Evolutionary conservation across 2,329 filamentous ascomycete species (phyloP), one percentile per base, ranked within the genome.

Genomic region (Colletotrichum neosansevieriae): DNA sequence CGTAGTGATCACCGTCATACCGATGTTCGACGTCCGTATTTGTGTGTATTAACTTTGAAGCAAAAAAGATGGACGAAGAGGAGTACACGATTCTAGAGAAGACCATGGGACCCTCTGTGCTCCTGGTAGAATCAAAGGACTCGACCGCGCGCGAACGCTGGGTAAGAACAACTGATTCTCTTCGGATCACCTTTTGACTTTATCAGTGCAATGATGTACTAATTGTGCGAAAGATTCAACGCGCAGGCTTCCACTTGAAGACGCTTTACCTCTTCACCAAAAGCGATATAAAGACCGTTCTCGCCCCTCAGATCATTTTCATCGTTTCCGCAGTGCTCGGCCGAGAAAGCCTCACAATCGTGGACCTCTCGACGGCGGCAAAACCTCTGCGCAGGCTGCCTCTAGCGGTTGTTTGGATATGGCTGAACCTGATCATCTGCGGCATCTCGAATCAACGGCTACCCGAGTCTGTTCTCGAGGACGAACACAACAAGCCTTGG

Each of bases 241-340:
- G 24, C 24, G 54, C 34, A 12, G 9, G 13, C 3, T 69, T 49
- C 42, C 71, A 75, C 34, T 49, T 75, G 1, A 68, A 73, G 24
- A 75, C 74, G 0, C 58, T 74, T 1, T 75, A 72, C 29, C 72
- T 76, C 0, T 78, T 78, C 29, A 78, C 76, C 0, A 77, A 74
- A 56, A 76, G 75, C 58, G 75, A 79, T 40, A 75, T 77, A 73
- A 76, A 76, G 36, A 78, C 76, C 9, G 74, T 78, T 17, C 70
- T 78, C 12, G 15, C 74, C 0, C 77, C 76, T 2, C 77, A 79
- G 17, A 75, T 67, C 42, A 63, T 75, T 9, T 78, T 79, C 50
- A 74, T 72, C 13, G 53, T 65, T 2, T 53, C 71, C 24, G 70
- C 58, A 1, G 56, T 67, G 12, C 53, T 69, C 4, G 49, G 61